A percentile compares a stretch with the other conserved stretches of the same genome.
phyloP scores from a whole-genome alignment of 768 basidiomycete species.

The Auricularia sp. region DNA sequence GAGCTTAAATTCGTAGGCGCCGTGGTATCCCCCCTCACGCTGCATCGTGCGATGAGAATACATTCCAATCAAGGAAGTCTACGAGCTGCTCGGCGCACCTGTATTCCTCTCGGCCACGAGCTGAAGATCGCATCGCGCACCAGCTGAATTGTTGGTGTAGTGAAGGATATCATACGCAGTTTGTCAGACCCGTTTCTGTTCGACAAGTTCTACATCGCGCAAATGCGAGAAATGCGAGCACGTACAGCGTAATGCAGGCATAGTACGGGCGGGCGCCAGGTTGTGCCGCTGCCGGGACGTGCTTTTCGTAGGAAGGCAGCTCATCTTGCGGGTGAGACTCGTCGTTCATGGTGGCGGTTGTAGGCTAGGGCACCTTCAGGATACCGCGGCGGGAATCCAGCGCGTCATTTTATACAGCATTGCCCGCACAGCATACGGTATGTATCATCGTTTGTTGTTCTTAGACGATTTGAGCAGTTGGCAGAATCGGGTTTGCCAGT shows the following conservation, averaged over 20 bases:
- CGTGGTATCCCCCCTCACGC: not conserved
- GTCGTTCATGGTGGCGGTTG: no score
- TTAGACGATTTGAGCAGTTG: no score
- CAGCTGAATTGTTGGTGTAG: not conserved
- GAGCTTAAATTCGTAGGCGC: slow-evolving; percentile 1
- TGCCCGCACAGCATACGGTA: no score
- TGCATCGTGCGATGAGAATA: not conserved
- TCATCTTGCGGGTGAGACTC: no score
- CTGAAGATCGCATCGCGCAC: not conserved
- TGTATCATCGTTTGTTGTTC: no score
- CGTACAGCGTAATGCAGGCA: not conserved
- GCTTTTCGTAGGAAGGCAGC: no score
- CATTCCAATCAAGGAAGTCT: not conserved
- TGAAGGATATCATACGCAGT: slow-evolving; percentile 1
- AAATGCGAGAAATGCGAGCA: not conserved
- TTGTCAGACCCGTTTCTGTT: slow-evolving; percentile 1
- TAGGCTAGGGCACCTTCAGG: no score
- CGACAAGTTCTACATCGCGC: not conserved
- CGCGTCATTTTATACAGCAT: no score
- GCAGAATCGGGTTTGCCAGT: no score
- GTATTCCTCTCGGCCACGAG: not conserved
- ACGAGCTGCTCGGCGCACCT: not conserved
- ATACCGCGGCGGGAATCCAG: no score
- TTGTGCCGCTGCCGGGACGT: not conserved
- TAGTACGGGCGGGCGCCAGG: not conserved